Conservation (phyloP, 2,329 filamentous ascomycete genomes). For the Polytolypa hystricis region DNA sequence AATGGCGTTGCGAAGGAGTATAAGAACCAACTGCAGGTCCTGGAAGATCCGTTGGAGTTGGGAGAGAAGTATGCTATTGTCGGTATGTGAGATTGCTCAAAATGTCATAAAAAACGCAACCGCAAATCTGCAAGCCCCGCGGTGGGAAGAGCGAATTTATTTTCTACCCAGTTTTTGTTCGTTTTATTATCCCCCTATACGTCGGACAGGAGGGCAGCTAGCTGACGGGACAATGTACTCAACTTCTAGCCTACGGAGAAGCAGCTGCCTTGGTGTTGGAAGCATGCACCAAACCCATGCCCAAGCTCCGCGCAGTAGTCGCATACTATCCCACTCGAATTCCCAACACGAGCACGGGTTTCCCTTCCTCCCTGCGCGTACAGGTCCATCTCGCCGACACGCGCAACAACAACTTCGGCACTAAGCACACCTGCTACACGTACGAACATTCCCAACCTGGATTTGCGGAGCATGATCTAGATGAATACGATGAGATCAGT, state of each 20-base stretch:
- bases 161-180: not conserved
- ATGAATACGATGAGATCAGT: slow-evolving; percentile 54
- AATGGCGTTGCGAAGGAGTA: slow-evolving; percentile 42
- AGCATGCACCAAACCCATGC: slow-evolving; percentile 46
- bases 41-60: slow-evolving; percentile 44
- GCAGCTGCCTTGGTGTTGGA: slow-evolving; percentile 51
- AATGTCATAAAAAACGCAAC: too few species aligned
- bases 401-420: slow-evolving; percentile 26
- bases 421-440: slow-evolving; percentile 39
- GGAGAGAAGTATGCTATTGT: slow-evolving; percentile 53
- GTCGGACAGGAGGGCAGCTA: not conserved
- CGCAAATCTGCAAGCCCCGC: too few species aligned
- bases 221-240: slow-evolving; percentile 3
- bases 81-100: slow-evolving; percentile 1
- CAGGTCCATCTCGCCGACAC: slow-evolving; percentile 48
- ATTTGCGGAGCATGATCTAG: slow-evolving; percentile 60
- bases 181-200: not conserved
- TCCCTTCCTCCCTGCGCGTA: slow-evolving; percentile 33
- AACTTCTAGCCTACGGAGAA: slow-evolving; percentile 45
- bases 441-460: slow-evolving; percentile 50
- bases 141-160: too few species aligned
- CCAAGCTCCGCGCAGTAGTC: slow-evolving; percentile 46
- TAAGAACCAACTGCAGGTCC: slow-evolving; percentile 38
- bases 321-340: slow-evolving; percentile 54
- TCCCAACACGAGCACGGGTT: slow-evolving; percentile 35